Percentiles rank a stretch among this genome's conserved stretches.
Evolutionary conservation across 2,329 filamentous ascomycete species (phyloP).

Genomic region (Pseudopyricularia javanii): DNA sequence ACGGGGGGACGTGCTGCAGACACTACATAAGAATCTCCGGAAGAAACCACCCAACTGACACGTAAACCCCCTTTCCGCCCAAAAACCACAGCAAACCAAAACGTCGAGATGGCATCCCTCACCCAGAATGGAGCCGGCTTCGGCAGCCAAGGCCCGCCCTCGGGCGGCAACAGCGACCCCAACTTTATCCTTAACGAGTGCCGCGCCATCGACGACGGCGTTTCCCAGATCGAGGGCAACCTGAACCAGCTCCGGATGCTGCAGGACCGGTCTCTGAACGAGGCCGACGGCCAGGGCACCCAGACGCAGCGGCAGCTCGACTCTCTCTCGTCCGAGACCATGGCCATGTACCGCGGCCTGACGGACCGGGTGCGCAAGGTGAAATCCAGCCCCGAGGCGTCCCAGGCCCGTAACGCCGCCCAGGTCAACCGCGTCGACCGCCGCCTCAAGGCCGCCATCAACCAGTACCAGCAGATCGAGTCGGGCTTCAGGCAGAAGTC

Average conservation of each 20-base stretch:
- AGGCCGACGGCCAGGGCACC: constrained; percentile 58
- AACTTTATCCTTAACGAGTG: constrained; percentile 79
- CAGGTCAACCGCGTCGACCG: constrained; percentile 76
- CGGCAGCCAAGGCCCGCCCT: constrained; percentile 9
- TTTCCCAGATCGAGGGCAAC: constrained; percentile 61
- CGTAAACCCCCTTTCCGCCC: too few relatives aligned
- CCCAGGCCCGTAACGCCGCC: constrained; percentile 58
- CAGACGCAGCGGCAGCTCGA: constrained; percentile 60
- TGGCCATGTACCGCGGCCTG: constrained; percentile 69
- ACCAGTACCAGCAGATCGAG: constrained; percentile 71
- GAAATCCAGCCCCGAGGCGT: constrained; percentile 70
- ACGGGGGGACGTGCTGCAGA: too few relatives aligned
- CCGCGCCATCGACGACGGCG: constrained; percentile 63
- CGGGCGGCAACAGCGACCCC: constrained; percentile 42
- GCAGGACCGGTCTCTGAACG: constrained; percentile 60
- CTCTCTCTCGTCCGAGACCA: constrained; percentile 62
- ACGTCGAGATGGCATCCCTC: constrained; percentile 63
- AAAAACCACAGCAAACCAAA: constrained; percentile 21
- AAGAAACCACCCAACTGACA: too few relatives aligned
- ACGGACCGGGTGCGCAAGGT: constrained; percentile 68
- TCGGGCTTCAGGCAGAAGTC: constrained; percentile 68
- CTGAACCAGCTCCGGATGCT: constrained; percentile 60
- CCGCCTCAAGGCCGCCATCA: constrained; percentile 68
- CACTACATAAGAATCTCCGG: too few relatives aligned
- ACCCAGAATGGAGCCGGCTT: constrained; percentile 36